These are phyloP conservation scores for Colletotrichum acutatum DNA, from an alignment of 2,329 filamentous ascomycete species.

Conservation along the genomic window DNA sequence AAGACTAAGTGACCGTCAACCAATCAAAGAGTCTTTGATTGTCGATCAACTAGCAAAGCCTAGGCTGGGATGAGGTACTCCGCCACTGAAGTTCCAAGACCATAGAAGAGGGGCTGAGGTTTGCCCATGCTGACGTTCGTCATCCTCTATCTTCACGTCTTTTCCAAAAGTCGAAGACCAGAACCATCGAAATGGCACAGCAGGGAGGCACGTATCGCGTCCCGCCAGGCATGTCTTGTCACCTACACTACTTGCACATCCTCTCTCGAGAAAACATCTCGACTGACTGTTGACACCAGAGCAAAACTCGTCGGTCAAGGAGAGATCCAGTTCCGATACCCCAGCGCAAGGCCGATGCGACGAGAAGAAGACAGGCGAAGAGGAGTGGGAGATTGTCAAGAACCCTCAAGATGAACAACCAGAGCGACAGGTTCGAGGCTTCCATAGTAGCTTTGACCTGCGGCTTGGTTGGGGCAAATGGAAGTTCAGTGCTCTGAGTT, in stretches of 20 bases:
- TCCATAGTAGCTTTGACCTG: not conserved
- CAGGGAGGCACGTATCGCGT: not conserved
- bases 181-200: not conserved
- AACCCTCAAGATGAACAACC: not conserved
- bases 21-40: not conserved
- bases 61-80: not conserved
- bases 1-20: not conserved
- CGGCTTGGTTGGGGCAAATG: slow-evolving; percentile 9
- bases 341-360: not conserved
- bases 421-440: not conserved
- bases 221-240: not conserved
- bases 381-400: not conserved
- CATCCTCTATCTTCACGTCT: not conserved
- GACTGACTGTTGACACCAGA: not conserved
- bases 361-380: not conserved
- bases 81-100: not conserved
- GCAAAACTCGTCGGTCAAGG: not conserved
- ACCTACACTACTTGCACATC: no score
- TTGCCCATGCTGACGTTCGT: no score
- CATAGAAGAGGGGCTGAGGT: not conserved
- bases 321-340: not conserved
- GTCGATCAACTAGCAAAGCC: not conserved
- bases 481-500: not conserved
- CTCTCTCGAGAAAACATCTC: not conserved
- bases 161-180: not conserved